Conservation (phyloP, 176 grass and related monocot species). For the Sorghum bicolor region DNA sequence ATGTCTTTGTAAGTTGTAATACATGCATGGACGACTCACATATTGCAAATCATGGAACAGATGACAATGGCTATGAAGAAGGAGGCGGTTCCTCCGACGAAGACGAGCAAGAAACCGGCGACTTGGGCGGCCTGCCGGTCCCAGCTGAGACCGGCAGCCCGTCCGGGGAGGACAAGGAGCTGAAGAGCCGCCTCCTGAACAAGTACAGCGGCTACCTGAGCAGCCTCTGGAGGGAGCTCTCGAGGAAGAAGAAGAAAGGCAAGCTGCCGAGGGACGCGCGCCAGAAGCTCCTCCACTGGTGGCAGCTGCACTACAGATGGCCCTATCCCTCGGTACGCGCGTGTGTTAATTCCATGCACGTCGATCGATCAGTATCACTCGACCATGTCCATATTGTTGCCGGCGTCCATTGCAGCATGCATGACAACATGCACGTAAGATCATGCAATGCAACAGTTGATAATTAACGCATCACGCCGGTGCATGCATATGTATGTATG, state of each 20-base stretch:
- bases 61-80: conserved; percentile 39
- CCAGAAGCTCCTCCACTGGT: conserved; percentile 84
- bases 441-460: not conserved
- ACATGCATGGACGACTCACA: not conserved
- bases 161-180: conserved; percentile 56
- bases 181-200: conserved; percentile 72
- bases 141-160: conserved; percentile 24
- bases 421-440: not conserved
- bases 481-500: conserved; percentile 10
- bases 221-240: conserved; percentile 75
- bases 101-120: conserved; percentile 45
- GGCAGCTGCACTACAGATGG: conserved; percentile 85
- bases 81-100: conserved; percentile 46
- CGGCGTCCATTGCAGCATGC: no score
- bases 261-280: conserved; percentile 85
- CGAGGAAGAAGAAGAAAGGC: conserved; percentile 91
- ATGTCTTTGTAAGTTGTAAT: not conserved
- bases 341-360: not conserved
- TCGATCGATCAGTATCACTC: no score
- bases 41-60: conserved; percentile 5
- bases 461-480: not conserved
- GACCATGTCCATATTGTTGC: no score
- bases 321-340: conserved; percentile 85
- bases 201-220: conserved; percentile 88
- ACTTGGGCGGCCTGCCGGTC: conserved; percentile 11